Evolutionary conservation across 2,329 filamentous ascomycete genomes (phyloP), one percentile per base, ranked within the genome.

Genomic region (Hypoxylon sp.): DNA sequence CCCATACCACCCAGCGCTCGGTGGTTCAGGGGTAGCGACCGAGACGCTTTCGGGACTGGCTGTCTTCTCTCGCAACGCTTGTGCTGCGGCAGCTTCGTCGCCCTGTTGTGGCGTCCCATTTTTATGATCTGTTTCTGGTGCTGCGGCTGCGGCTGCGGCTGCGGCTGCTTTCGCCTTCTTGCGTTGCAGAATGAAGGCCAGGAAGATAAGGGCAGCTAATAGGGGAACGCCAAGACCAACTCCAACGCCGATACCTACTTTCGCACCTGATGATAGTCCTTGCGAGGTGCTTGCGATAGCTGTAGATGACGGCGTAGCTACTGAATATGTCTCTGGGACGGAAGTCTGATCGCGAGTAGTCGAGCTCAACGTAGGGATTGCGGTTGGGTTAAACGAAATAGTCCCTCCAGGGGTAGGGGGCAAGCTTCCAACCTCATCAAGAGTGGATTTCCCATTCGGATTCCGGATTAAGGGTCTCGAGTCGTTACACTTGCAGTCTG

Each of bases 381-480:
- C 69, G 14, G 72, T 75, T 2, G 72, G 73, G 44, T 74, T 71
- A 61, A 74, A 75, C 1, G 71, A 74, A 42, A 75, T 75, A 3
- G 70, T 75, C 3, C 74, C 72, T n/a, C 71, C 70, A 2, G 70
- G 62, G 9, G 72, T 72, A 17, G 71, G 67, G n/a, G 74, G 74
- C 5, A 75, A 67, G 14, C 67, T 52, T 10, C 37, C 73, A 13
- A 74, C 67, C 11, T 74, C 53, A 26, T 73, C 66, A 14, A 75
- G 63, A 3, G 69, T 75, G 3, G 72, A 67, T n/a, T 72, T 65
- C 3, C 73, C 71, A n/a, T 65, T 68, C 3, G 73, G 59, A 48
- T 75, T 75, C 10, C 67, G 67, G 26, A 75, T 71, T 22, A 75
- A 48, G 2, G 74, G 63, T 9, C 39, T 61, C 19, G 73, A 68